Base-by-base conservation (phyloP, 2,329 filamentous ascomycete genomes). In the Fusarium phyllophilum region DNA sequence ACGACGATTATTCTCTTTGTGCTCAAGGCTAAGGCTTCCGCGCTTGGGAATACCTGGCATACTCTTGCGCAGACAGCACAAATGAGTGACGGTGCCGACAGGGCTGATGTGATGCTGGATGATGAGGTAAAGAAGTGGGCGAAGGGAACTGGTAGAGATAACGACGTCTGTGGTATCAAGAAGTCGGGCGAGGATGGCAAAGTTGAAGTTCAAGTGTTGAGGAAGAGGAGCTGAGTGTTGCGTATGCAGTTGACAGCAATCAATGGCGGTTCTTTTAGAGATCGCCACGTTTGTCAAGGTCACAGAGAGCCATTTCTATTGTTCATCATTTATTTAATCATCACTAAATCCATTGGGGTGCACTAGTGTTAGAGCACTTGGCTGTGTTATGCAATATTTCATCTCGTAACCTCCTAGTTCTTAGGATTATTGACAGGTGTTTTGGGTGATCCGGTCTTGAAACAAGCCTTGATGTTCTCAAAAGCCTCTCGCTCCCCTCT, bases 401-500 rank as follows among this genome's bases (percentile, higher is more conserved):
- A n/a, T 39, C 12, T 18, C 4, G 1, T 3, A 6, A 24, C 14
- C 0, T 3, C 11, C 36, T 55, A 55, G 9, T 41, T 61, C 13
- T 11, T n/a, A 4, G 48, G 56, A 8, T 0, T 39, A 20, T 80
- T 85, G 4, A 85, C 81, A 3, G 84, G 84, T 2, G 82, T 79
- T 18, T 82, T 74, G 0, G 85, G 81, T 31, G 78, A 80, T 1
- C 84, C 84, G 4, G 72, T 83, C 51, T 74, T 74, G 34, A 84
- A 85, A 24, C 83, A 79, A 2, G 82, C 80, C 66, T 77, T 79
- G 20, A 86, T 82, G 58, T 86, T 87, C 71, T 86, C 85, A 66
- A 86, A 85, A 48, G 83, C 84, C 70, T 86, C 85, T 51, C 75
- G 78, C 61, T 86, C 84, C 0, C 83, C 83, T 67, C 82, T 83